phyloP scores from a whole-genome alignment of 805 yeast species.

The Yarrowia porcina region DNA sequence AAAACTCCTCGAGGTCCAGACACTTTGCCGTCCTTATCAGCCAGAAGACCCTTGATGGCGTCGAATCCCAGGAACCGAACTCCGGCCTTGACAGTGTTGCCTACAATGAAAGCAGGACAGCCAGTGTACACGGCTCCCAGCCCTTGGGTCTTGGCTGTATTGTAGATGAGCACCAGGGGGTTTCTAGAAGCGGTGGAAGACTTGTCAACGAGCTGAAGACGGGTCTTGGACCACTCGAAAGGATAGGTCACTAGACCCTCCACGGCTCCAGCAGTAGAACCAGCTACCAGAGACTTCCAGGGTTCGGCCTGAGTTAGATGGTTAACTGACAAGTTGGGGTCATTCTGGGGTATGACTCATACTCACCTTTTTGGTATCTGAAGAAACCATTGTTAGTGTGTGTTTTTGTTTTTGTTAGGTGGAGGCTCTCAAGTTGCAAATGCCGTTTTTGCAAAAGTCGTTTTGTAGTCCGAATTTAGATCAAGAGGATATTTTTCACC shows the following conservation, averaged over 20 bases:
- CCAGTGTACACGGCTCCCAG: slow-evolving; percentile 80
- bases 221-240: slow-evolving; percentile 93
- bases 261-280: slow-evolving; percentile 46
- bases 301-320: slow-evolving; percentile 32
- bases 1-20: slow-evolving; percentile 87
- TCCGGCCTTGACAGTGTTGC: slow-evolving; percentile 95
- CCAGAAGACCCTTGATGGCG: slow-evolving; percentile 68
- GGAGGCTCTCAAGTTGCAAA: not conserved
- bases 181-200: slow-evolving; percentile 57
- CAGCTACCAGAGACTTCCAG: slow-evolving; percentile 44
- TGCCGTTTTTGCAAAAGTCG: not conserved
- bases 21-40: slow-evolving; percentile 81
- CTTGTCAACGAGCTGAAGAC: slow-evolving; percentile 64
- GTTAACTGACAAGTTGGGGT: not conserved
- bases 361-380: slow-evolving; percentile 10
- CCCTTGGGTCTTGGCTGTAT: slow-evolving; percentile 76
- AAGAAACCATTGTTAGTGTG: not conserved
- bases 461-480: too few relatives aligned
- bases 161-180: slow-evolving; percentile 76
- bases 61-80: slow-evolving; percentile 93
- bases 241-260: slow-evolving; percentile 94
- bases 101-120: slow-evolving; percentile 93
- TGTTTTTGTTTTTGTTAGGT: not conserved
- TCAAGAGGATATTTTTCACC: slow-evolving; percentile 10
- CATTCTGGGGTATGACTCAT: slow-evolving; percentile 11